Conservation (phyloP, 116 monocot species). For the Zostera marina region DNA sequence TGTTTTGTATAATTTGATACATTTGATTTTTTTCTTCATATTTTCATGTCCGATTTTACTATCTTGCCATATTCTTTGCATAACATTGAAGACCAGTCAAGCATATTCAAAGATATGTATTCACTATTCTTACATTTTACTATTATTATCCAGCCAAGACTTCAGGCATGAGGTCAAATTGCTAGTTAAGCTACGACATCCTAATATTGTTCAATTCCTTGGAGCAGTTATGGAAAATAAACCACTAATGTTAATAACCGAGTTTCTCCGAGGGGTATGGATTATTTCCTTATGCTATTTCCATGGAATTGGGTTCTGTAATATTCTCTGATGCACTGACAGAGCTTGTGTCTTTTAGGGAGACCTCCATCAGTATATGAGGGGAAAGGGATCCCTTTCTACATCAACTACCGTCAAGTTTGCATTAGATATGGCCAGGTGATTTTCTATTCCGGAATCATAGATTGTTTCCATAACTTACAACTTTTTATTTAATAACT, state of each 20-base stretch:
- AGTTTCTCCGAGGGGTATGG: constrained; percentile 76
- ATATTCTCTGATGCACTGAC: neutral
- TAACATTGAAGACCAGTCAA: neutral
- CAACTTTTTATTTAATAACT: neutral
- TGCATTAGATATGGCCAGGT: constrained; percentile 95
- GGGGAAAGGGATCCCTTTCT: constrained; percentile 74
- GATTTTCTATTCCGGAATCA: neutral
- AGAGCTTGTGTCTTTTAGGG: constrained; percentile 25
- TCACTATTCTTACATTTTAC: no score
- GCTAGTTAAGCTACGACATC: constrained; percentile 81
- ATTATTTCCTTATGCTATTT: neutral
- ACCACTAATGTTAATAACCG: constrained; percentile 78
- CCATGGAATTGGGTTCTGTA: neutral
- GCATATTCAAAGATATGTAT: neutral
- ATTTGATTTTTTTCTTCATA: no score
- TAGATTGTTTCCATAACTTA: neutral
- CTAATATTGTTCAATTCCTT: constrained; percentile 86
- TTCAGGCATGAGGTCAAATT: constrained; percentile 97
- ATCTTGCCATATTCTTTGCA: neutral
- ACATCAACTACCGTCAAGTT: constrained; percentile 69
- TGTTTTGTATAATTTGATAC: no score
- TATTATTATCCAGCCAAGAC: constrained; percentile 54
- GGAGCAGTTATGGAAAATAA: constrained; percentile 90
- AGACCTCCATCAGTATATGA: constrained; percentile 82
- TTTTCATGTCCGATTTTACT: no score